phyloP scores from a whole-genome alignment of 2,329 filamentous ascomycete species.

The Penicillium sp. region DNA sequence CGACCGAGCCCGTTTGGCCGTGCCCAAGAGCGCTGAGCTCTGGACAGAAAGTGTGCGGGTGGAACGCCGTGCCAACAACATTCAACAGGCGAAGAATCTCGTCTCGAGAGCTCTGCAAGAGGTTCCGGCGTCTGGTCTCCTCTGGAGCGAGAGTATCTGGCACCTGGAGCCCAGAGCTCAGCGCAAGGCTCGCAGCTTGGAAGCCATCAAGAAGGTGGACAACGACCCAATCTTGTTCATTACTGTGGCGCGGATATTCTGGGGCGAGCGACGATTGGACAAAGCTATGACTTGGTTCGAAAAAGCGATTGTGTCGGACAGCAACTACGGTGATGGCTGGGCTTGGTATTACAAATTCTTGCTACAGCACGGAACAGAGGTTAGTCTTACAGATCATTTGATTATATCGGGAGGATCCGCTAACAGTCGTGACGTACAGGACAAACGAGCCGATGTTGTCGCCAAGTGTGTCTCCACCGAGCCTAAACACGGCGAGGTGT shows the following conservation, averaged over 20 bases:
- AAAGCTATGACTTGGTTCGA: slow-evolving; percentile 98
- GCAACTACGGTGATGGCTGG: slow-evolving; percentile 90
- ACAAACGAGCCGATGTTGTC: slow-evolving; percentile 86
- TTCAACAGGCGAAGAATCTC: slow-evolving; percentile 80
- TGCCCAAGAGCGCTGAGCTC: slow-evolving; percentile 80
- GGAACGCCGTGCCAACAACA: slow-evolving; percentile 84
- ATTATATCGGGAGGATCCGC: background rate
- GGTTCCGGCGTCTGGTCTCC: slow-evolving; percentile 80
- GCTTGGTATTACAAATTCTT: slow-evolving; percentile 98
- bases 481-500: slow-evolving; percentile 89
- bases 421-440: slow-evolving; percentile 44
- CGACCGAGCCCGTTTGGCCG: slow-evolving; percentile 84
- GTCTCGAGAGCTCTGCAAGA: slow-evolving; percentile 95
- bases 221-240: slow-evolving; percentile 88
- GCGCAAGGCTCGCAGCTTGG: slow-evolving; percentile 85
- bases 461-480: slow-evolving; percentile 81
- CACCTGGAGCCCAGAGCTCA: slow-evolving; percentile 89
- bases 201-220: slow-evolving; percentile 96
- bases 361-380: slow-evolving; percentile 84
- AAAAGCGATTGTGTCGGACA: slow-evolving; percentile 86
- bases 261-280: slow-evolving; percentile 87
- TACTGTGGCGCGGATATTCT: slow-evolving; percentile 93
- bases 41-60: slow-evolving; percentile 95
- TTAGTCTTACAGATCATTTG: slow-evolving; percentile 45
- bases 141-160: slow-evolving; percentile 97